Conservation (phyloP, 495 filamentous ascomycete species). For the Aspergillus haitiensis region DNA sequence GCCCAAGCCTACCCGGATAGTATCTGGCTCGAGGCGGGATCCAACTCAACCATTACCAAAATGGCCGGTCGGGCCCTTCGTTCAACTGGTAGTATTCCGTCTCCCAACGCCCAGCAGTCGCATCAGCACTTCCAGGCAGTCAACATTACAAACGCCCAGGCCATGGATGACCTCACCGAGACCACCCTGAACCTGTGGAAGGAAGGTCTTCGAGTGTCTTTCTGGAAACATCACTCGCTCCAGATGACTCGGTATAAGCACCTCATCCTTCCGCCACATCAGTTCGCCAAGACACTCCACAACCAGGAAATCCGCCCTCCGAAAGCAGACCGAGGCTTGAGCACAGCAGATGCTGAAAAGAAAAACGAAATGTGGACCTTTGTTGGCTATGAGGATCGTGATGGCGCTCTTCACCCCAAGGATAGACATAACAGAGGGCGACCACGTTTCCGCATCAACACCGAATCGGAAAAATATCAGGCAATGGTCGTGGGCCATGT, state of each 20-base stretch:
- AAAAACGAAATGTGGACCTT: neutral
- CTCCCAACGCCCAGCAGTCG: neutral
- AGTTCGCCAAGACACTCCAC: conserved; percentile 47
- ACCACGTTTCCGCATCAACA: too few relatives aligned
- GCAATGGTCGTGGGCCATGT: too few relatives aligned
- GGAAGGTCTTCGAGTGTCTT: conserved; percentile 35
- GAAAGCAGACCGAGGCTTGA: neutral
- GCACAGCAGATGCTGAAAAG: neutral
- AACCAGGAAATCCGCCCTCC: conserved; percentile 29
- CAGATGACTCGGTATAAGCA: conserved; percentile 35
- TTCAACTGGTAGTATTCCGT: neutral
- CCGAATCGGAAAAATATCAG: too few relatives aligned
- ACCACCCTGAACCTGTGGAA: conserved; percentile 49
- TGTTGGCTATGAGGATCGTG: neutral
- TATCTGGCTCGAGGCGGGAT: conserved; percentile 53
- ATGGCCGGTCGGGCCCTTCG: conserved; percentile 43
- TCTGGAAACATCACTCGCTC: conserved; percentile 47
- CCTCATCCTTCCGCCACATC: conserved; percentile 49
- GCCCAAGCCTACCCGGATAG: conserved; percentile 28
- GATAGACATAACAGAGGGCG: too few relatives aligned
- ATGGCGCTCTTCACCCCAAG: too few relatives aligned
- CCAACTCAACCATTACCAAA: conserved; percentile 42
- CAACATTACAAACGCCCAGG: conserved; percentile 34
- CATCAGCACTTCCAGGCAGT: conserved; percentile 40
- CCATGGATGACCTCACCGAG: conserved; percentile 34